Evolutionary conservation across 139 green algal species (phyloP), one percentile per base, ranked within the genome.

Genomic region (Chlamydomonas incerta): DNA sequence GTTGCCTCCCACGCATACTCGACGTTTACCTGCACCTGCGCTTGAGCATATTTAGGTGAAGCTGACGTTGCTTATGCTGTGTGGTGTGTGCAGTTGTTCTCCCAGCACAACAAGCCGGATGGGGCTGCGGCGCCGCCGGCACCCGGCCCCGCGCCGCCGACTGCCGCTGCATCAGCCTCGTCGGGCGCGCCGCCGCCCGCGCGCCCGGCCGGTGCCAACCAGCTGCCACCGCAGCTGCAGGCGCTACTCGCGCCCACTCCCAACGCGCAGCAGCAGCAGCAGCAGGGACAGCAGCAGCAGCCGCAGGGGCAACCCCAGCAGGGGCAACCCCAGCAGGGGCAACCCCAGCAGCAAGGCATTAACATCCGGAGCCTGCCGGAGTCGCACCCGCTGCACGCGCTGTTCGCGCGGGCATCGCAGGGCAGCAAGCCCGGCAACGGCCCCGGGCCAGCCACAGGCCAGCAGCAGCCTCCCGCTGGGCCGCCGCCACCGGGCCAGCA

Each of bases 351-450:
- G 60, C 60, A 67, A 20, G 63, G 63, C 29, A 68, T 85, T 21
- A 85, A 85, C 67, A 50, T 75, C 21, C 65, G 65, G 23, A 75
- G 31, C 66, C 47, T 85, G 50, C 79, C 79, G 1, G 79, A 75
- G 67, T 68, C 15, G 3, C 79, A 85, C 35, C 79, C 79, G 0
- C 79, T 85, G 31, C 79, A 85, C 33, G 79, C 79, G 20, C 67
- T 85, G 3, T 66, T 85, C 33, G 62, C 47, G 0, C 79, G 79
- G n/a, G 66, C 76, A 24, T 41, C 76, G 33, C 57, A 37, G 28
- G 41, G 55, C 29, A n/a, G 29, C 60, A 62, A 62, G 28, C 62
- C 55, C 55, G 55, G 55, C 20, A 2, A 2, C 20, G 20, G 55
- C 20, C 55, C 55, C 55, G 55, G 55, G 55, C 20, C 55, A 24